Conservation (phyloP, 2,329 filamentous ascomycete genomes). For the Dactylellina cionopaga region DNA sequence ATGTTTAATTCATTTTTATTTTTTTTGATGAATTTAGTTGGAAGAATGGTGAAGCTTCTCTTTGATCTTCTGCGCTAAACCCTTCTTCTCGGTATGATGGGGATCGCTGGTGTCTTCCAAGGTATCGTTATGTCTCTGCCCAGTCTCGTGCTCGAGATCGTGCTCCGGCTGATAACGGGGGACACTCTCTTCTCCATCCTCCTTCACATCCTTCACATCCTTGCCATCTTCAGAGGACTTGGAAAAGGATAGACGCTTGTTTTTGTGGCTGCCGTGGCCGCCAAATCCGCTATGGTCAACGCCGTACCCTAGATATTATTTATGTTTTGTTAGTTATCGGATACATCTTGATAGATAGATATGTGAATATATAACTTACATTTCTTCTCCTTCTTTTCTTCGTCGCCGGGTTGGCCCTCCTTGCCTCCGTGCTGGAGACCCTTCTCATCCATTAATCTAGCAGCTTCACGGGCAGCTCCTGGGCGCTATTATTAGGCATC, state of each 20-base stretch:
- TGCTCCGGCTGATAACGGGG: background rate
- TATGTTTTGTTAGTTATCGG: slow-evolving; percentile 30
- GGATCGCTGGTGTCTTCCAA: background rate
- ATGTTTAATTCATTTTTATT: background rate
- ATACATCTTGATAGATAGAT: background rate
- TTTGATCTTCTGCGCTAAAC: slow-evolving; percentile 67
- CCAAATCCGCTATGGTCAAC: slow-evolving; percentile 48
- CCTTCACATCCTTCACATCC: background rate
- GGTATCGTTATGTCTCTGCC: background rate
- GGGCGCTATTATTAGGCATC: slow-evolving; percentile 61
- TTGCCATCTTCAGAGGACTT: slow-evolving; percentile 1
- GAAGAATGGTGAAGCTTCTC: slow-evolving; percentile 69
- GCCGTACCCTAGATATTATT: slow-evolving; percentile 37
- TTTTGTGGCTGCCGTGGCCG: slow-evolving; percentile 44
- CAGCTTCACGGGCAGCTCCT: slow-evolving; percentile 74
- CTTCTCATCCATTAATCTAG: slow-evolving; percentile 69
- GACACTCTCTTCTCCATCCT: background rate
- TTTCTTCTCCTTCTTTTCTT: slow-evolving; percentile 37
- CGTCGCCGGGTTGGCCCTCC: slow-evolving; percentile 52
- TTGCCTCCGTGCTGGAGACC: slow-evolving; percentile 61
- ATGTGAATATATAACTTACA: slow-evolving; percentile 12
- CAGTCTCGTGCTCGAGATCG: background rate
- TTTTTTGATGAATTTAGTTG: background rate
- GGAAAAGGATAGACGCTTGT: slow-evolving; percentile 34
- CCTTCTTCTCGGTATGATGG: slow-evolving; percentile 43